phyloP scores from a whole-genome alignment of 1,284 basidiomycete genomes.

The Exobasidium cylindrosporum region DNA sequence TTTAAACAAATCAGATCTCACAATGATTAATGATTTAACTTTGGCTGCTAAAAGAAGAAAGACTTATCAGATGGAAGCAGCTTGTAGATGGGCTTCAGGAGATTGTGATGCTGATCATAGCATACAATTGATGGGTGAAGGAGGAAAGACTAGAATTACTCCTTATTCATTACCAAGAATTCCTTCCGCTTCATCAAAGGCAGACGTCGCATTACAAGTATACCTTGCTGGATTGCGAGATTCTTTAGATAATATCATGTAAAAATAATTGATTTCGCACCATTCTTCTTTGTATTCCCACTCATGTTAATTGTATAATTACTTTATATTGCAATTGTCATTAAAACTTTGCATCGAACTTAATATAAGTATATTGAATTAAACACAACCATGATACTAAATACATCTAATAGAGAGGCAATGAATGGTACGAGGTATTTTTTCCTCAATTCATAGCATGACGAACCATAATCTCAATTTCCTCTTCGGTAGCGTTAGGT shows the following conservation, averaged over 20 bases:
- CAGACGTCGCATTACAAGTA: neutral
- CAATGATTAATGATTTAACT: neutral
- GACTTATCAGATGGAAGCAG: slow-evolving; percentile 11
- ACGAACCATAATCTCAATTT: slow-evolving; percentile 30
- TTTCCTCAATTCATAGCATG: slow-evolving; percentile 12
- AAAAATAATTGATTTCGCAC: too few relatives aligned
- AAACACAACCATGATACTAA: too few relatives aligned
- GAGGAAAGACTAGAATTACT: slow-evolving; percentile 32
- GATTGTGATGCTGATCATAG: slow-evolving; percentile 45
- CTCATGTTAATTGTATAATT: too few relatives aligned
- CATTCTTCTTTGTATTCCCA: too few relatives aligned
- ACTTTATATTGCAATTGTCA: too few relatives aligned
- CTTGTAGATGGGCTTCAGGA: slow-evolving; percentile 41
- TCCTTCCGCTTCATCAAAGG: neutral
- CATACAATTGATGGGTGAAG: slow-evolving; percentile 44
- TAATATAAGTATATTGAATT: too few relatives aligned
- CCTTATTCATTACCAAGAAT: neutral
- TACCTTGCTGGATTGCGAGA: neutral
- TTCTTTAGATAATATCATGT: neutral
- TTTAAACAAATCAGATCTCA: neutral
- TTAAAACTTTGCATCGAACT: too few relatives aligned
- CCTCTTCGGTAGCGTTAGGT: slow-evolving; percentile 31
- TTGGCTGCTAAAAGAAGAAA: neutral
- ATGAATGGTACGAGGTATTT: too few relatives aligned
- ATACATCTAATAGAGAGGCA: too few relatives aligned